A percentile compares a stretch with the other conserved stretches of the same genome.
Evolutionary conservation across 441 rosid genomes (phyloP).

Genomic region (Kokia cookei): DNA sequence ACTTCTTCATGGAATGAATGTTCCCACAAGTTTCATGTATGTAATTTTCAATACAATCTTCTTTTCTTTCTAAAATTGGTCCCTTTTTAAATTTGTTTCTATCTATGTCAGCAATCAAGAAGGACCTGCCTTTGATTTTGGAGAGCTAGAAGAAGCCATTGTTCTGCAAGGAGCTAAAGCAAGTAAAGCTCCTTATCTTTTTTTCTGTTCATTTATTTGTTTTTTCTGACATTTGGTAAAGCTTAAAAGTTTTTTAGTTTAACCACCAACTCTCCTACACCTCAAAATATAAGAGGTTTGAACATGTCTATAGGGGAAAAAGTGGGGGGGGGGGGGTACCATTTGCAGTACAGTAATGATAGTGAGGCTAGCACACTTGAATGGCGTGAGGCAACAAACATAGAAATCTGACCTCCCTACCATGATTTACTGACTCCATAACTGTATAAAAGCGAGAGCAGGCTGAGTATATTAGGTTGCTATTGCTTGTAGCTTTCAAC

Average conservation of each 20-base stretch:
- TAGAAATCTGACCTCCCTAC: constrained; percentile 43
- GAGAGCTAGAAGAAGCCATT: constrained; percentile 95
- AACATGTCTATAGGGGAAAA: constrained; percentile 35
- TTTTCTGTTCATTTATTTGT: constrained; percentile 11
- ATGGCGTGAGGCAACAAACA: constrained; percentile 69
- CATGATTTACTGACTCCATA: constrained; percentile 49
- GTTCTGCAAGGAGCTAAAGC: constrained; percentile 83
- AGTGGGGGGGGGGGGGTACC: constrained; percentile 31
- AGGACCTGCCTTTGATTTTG: constrained; percentile 83
- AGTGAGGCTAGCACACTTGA: constrained; percentile 41
- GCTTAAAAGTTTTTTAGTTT: constrained; percentile 11
- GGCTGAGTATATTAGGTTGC: background rate
- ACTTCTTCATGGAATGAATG: constrained; percentile 64
- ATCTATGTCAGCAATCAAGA: constrained; percentile 56
- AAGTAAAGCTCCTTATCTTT: constrained; percentile 44
- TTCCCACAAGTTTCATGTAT: constrained; percentile 49
- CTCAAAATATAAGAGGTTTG: constrained; percentile 23
- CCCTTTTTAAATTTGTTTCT: background rate
- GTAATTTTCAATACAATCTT: background rate
- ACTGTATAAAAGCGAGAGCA: constrained; percentile 29
- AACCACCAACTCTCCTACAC: constrained; percentile 32
- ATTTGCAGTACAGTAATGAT: constrained; percentile 61
- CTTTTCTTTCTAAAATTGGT: background rate
- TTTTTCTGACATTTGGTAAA: constrained; percentile 57
- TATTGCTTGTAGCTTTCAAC: constrained; percentile 8